A percentile compares a stretch with the other conserved stretches of the same genome.
phyloP scores from a whole-genome alignment of 495 filamentous ascomycete species.

The Amphirosellinia nigrospora region DNA sequence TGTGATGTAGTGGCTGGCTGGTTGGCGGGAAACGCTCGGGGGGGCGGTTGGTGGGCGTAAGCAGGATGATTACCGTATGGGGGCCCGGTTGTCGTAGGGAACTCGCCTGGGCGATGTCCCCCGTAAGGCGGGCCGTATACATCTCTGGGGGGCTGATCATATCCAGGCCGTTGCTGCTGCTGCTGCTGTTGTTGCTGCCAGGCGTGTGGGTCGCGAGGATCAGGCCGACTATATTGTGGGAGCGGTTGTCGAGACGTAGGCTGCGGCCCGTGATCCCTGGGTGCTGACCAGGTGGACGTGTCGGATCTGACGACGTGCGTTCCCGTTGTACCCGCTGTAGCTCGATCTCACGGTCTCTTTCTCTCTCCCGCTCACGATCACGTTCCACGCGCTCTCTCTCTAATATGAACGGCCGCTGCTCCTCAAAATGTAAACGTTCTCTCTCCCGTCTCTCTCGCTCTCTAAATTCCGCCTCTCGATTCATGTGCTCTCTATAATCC shows the following conservation, averaged over 20 bases:
- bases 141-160: constrained; percentile 46
- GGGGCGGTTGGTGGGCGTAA: constrained; percentile 50
- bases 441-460: constrained; percentile 45
- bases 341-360: constrained; percentile 42
- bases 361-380: constrained; percentile 31
- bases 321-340: constrained; percentile 40
- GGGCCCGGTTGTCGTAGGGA: constrained; percentile 46
- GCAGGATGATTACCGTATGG: constrained; percentile 53
- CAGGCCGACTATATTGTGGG: constrained; percentile 48
- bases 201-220: constrained; percentile 50
- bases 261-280: constrained; percentile 34
- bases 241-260: constrained; percentile 34
- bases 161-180: constrained; percentile 39
- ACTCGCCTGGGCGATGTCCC: constrained; percentile 49
- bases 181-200: constrained; percentile 44
- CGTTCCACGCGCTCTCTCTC: constrained; percentile 35
- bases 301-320: constrained; percentile 41
- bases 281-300: constrained; percentile 34
- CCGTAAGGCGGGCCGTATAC: constrained; percentile 49
- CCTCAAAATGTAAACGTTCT: constrained; percentile 47
- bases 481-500: constrained; percentile 42
- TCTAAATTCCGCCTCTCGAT: constrained; percentile 35
- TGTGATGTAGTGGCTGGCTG: constrained; percentile 50
- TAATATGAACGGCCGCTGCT: constrained; percentile 39
- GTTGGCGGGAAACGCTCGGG: constrained; percentile 53